phyloP scores from a whole-genome alignment of 495 filamentous ascomycete species.

The Lentithecium fluviatile region DNA sequence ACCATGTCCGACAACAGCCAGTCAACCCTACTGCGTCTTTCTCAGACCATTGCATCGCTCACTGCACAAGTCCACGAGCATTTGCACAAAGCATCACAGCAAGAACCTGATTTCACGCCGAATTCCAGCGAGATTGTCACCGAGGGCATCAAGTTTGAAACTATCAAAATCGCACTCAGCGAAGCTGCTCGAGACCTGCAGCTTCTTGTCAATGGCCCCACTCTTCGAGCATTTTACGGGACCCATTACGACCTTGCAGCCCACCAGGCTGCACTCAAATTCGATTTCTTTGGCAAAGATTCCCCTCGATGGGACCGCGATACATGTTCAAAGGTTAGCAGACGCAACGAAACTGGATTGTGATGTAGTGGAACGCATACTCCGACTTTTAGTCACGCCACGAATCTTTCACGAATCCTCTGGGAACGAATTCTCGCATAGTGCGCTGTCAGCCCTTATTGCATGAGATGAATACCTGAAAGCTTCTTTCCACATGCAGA shows the following conservation, averaged over 20 bases:
- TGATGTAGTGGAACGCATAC: background rate
- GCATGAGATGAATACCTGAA: slow-evolving; percentile 10
- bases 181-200: background rate
- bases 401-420: background rate
- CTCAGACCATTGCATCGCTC: background rate
- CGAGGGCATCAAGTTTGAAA: background rate
- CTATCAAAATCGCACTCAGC: background rate
- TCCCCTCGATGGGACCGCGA: background rate
- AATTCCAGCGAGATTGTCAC: background rate
- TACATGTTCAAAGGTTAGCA: background rate
- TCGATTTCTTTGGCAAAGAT: background rate
- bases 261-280: background rate
- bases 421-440: background rate
- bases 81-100: background rate
- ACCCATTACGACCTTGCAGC: background rate
- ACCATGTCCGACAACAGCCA: background rate
- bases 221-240: background rate
- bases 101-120: background rate
- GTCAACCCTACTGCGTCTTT: background rate
- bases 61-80: background rate
- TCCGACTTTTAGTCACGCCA: background rate
- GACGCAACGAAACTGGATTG: background rate
- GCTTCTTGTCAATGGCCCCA: background rate
- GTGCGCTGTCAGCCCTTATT: background rate
- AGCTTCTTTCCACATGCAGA: slow-evolving; percentile 9